Conservation (phyloP, 192 early-diverging fungal species). For the Mortierella claussenii region DNA sequence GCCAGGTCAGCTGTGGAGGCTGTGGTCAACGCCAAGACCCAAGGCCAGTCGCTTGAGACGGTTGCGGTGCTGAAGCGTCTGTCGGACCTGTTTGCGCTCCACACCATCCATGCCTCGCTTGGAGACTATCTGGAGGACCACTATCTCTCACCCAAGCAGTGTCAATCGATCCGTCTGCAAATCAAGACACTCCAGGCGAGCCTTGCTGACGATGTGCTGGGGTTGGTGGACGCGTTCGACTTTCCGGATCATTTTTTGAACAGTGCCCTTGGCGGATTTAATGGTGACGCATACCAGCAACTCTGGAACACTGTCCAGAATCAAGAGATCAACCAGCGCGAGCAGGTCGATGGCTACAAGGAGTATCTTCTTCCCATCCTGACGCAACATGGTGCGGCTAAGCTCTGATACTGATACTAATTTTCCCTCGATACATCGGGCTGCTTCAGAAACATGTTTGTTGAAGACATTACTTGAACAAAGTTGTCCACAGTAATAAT, state of each 20-base stretch:
- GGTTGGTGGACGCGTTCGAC: constrained; percentile 80
- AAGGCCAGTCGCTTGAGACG: constrained; percentile 20
- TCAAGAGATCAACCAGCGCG: constrained; percentile 71
- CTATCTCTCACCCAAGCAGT: constrained; percentile 57
- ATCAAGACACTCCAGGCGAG: constrained; percentile 61
- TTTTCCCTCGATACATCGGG: no score
- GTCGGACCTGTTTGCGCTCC: constrained; percentile 54
- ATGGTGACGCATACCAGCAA: constrained; percentile 78
- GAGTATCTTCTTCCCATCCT: constrained; percentile 51
- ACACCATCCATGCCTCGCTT: constrained; percentile 57
- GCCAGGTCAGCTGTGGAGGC: constrained; percentile 68
- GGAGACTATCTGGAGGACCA: constrained; percentile 59
- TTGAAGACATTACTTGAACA: background rate
- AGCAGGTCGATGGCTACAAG: constrained; percentile 63
- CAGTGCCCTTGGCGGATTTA: constrained; percentile 73
- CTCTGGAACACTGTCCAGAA: constrained; percentile 69
- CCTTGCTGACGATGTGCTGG: constrained; percentile 73
- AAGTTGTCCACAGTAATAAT: background rate
- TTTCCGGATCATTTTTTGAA: constrained; percentile 72
- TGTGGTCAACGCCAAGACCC: constrained; percentile 23
- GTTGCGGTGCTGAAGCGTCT: constrained; percentile 46
- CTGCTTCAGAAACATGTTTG: background rate
- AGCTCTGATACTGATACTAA: constrained; percentile 8
- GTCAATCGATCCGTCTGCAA: constrained; percentile 55
- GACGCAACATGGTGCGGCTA: constrained; percentile 36